Base-by-base conservation (phyloP, 1,284 basidiomycete genomes). In the Trichosporon sp. region DNA sequence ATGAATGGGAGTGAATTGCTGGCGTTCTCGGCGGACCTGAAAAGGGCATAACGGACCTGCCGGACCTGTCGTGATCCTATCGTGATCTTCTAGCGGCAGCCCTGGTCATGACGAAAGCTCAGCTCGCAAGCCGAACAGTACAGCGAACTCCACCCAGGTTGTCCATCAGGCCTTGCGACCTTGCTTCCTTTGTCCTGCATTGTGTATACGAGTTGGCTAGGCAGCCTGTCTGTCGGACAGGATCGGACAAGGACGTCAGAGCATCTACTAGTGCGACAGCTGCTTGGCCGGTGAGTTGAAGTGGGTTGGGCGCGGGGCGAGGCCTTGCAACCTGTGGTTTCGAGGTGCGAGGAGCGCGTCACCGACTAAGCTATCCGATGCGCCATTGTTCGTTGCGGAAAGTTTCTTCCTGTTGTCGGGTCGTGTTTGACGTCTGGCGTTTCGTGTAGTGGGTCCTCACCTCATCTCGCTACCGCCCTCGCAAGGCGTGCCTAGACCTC, bases 361-460 rank as follows among this genome's bases (percentile, higher is more conserved):
- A 54, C 51, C 51, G 51, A 54, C 19, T 54, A 7, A 6, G n/a
- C 51, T 21, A 5, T 54, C 51, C n/a, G 10, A 26, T 3, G 21
- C 7, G 51, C 51, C 19, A 19, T 54, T 54, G 51, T 19, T 1
- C 14, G 8, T 19, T 26, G 51, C 4, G 19, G n/a, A 7, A 2
- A 16, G 51, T 54, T 54, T 51, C 35, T 5, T 5, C 35, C 35
- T 12, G 26, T 26, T 26, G 26, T 54, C 51, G 21, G 19, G 19
- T 54, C 3, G 51, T 54, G 51, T 54, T 54, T 54, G 51, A 19
- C 51, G 51, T 54, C 51, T 54, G 51, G 51, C 51, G 51, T 54
- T 54, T 54, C 51, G 51, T 54, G 51, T 26, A 54, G 51, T 54
- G 51, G 51, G 51, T 26, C 26, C 51, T 54, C 10, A 11, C 51